phyloP scores from a whole-genome alignment of 2,329 filamentous ascomycete genomes.

The Beauveria asiatica region DNA sequence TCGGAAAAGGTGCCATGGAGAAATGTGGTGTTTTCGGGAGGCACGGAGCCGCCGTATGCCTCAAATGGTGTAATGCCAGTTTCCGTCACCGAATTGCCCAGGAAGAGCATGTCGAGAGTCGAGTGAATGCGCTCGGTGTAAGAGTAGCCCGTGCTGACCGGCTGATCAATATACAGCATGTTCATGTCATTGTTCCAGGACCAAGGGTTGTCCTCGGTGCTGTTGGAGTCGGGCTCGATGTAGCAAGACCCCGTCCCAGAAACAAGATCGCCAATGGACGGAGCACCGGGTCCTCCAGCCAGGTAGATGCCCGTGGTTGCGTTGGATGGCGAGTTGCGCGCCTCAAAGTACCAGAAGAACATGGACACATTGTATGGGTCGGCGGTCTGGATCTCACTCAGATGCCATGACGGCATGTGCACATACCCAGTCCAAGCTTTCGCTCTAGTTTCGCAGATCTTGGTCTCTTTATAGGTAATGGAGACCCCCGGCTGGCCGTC shows the following conservation, averaged over 20 bases:
- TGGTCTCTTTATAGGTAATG: conserved; percentile 7
- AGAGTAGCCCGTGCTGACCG: conserved; percentile 57
- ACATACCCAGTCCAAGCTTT: conserved; percentile 8
- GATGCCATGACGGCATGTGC: conserved; percentile 6
- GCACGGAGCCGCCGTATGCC: conserved; percentile 27
- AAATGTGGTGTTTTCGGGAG: conserved; percentile 28
- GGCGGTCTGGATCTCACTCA: conserved; percentile 2
- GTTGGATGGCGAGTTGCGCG: conserved; percentile 21
- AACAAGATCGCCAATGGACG: conserved; percentile 26
- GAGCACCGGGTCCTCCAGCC: conserved; percentile 54
- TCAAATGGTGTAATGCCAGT: conserved; percentile 32
- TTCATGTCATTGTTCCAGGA: conserved; percentile 48
- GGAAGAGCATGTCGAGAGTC: conserved; percentile 38
- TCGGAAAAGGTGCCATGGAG: conserved; percentile 26
- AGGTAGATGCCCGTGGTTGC: conserved; percentile 43
- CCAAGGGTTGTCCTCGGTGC: conserved; percentile 46
- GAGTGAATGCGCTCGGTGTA: conserved; percentile 53
- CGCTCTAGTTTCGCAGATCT: conserved; percentile 4
- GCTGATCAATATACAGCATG: conserved; percentile 47
- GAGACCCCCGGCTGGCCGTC: background rate
- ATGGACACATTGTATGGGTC: conserved; percentile 15
- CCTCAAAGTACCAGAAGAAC: conserved; percentile 38
- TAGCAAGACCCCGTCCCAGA: conserved; percentile 24
- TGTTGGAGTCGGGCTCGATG: conserved; percentile 38
- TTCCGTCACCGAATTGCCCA: conserved; percentile 35